Evolutionary conservation across 2,329 filamentous ascomycete species (phyloP).

Genomic region (Aspergillus pseudoterreus): DNA sequence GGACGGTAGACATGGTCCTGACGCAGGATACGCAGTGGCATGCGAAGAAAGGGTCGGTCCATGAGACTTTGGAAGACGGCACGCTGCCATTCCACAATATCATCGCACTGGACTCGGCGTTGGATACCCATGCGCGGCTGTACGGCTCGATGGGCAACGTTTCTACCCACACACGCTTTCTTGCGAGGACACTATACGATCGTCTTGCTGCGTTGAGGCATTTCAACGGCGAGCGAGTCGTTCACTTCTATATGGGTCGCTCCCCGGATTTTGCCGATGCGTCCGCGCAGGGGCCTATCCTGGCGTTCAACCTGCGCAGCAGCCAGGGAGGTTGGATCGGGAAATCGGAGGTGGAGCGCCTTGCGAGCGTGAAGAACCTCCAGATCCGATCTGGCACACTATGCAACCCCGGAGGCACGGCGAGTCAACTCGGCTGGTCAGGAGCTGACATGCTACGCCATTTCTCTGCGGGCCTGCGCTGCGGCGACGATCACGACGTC

Average conservation of each 20-base stretch:
- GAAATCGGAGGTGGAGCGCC: conserved; percentile 80
- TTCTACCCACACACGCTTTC: conserved; percentile 65
- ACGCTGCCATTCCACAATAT: conserved; percentile 90
- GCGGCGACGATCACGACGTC: conserved; percentile 77
- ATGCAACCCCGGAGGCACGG: conserved; percentile 87
- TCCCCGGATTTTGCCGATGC: conserved; percentile 41
- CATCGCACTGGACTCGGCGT: conserved; percentile 71
- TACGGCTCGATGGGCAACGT: conserved; percentile 70
- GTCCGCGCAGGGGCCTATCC: conserved; percentile 63
- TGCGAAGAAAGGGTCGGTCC: conserved; percentile 68
- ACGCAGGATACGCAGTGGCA: conserved; percentile 79
- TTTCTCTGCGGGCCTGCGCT: conserved; percentile 79
- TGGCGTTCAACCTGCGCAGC: conserved; percentile 79
- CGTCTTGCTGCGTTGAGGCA: conserved; percentile 63
- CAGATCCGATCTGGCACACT: conserved; percentile 84
- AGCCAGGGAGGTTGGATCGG: conserved; percentile 70
- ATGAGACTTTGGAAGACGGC: conserved; percentile 84
- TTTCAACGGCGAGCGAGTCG: conserved; percentile 63
- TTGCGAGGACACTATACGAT: conserved; percentile 58
- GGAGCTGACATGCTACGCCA: conserved; percentile 81
- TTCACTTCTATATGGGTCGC: conserved; percentile 58
- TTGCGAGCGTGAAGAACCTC: conserved; percentile 72
- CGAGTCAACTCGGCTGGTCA: conserved; percentile 66
- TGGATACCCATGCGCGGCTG: conserved; percentile 64
- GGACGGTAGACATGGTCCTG: conserved; percentile 87